phyloP scores from a whole-genome alignment of 805 yeast species.

The Ogataea saltuana region DNA sequence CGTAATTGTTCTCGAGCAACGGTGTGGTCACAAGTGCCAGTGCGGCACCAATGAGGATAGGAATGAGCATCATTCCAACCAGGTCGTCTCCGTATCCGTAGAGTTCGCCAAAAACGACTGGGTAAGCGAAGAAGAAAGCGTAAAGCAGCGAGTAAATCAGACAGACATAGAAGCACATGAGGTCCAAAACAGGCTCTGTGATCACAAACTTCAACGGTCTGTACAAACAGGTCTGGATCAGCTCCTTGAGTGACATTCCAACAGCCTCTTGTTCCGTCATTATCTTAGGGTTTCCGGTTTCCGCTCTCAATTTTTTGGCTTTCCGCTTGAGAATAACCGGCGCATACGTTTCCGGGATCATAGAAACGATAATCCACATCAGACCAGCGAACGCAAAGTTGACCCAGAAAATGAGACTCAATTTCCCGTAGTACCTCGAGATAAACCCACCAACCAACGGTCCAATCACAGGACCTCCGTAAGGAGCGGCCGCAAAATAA shows the following conservation, averaged over 20 bases:
- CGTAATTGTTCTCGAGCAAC: conserved; percentile 62
- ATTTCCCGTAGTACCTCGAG: conserved; percentile 64
- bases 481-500: conserved; percentile 88
- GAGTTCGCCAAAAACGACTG: conserved; percentile 77
- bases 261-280: conserved; percentile 93
- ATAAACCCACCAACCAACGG: conserved; percentile 88
- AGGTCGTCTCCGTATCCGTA: conserved; percentile 76
- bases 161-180: conserved; percentile 84
- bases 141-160: conserved; percentile 86
- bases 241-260: conserved; percentile 66
- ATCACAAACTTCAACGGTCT: conserved; percentile 78
- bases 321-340: conserved; percentile 72
- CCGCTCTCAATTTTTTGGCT: conserved; percentile 67
- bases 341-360: conserved; percentile 89
- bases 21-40: conserved; percentile 77
- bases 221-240: conserved; percentile 68
- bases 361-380: conserved; percentile 64
- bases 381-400: conserved; percentile 90
- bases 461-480: conserved; percentile 90
- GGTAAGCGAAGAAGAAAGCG: conserved; percentile 94
- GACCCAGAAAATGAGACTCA: conserved; percentile 81
- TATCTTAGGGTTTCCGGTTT: conserved; percentile 78
- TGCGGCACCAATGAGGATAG: conserved; percentile 84
- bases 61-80: conserved; percentile 86
- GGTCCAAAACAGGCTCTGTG: conserved; percentile 82